Base-by-base conservation (phyloP, 1,284 basidiomycete genomes). In the Amylostereum chailletii region DNA sequence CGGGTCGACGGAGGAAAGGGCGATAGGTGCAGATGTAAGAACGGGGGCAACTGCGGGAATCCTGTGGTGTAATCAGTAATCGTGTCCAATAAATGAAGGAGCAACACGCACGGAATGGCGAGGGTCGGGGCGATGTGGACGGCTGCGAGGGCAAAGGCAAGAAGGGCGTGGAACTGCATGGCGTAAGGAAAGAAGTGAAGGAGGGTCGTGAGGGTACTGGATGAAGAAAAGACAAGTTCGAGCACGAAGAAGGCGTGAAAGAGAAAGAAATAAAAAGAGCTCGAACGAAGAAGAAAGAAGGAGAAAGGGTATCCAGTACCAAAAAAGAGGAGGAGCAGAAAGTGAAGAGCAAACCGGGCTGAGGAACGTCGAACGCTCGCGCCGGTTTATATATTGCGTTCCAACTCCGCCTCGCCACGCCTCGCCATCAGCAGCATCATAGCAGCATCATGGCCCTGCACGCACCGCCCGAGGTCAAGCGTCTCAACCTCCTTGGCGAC, bases 281-380 rank as follows among this genome's bases (percentile, higher is more conserved):
- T 19, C 19, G 19, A 19, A 19, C 5, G 9, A 10, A 10, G 42
- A 43, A 43, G 39, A 40, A 27, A 40, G 39, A 40, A 40, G 11
- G 39, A 43, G 32, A 43, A 43, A 30, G 19, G 42, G 42, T 43
- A 43, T 43, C 42, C 42, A 43, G 42, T 43, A 43, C 42, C 42
- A 43, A 7, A 26, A 26, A 29, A 43, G 32, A 11, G 42, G 32
- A 31, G 42, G 29, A 19, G 19, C 19, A 19, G 19, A 19, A 19
- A 19, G 19, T 19, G 19, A 31, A 31, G 42, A 43, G 42, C 42
- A 30, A 30, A 43, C 42, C n/a, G 42, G 42, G 42, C 42, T 43
- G 27, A 30, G 30, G 42, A 30, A 43, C n/a, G 7, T 26, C 5
- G 39, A n/a, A 19, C 39, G 11, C 5, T 11, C 39, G 39, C 39